These are phyloP conservation scores for Lithospermum erythrorhizon DNA, from an alignment of 257 asterid species.

Conservation along the genomic window DNA sequence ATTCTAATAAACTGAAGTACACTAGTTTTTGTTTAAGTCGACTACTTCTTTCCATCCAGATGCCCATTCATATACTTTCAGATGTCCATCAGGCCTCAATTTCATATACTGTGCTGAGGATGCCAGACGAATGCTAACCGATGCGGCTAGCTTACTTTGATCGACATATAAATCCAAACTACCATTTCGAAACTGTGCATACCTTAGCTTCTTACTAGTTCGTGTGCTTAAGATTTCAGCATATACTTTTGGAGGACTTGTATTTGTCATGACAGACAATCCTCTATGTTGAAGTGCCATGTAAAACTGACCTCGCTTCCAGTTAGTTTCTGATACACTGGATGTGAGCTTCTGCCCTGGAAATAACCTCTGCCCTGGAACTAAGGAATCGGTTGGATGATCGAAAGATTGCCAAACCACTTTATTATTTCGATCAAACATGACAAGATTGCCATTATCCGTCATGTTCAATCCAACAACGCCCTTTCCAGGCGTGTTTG, in stretches of 20 bases:
- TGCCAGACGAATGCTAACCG: slow-evolving; percentile 6
- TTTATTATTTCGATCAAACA: slow-evolving; percentile 12
- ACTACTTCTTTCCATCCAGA: slow-evolving; percentile 17
- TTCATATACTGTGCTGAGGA: slow-evolving; percentile 29
- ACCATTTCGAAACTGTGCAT: slow-evolving; percentile 29
- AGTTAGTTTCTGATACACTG: slow-evolving; percentile 23
- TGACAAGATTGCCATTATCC: slow-evolving; percentile 28
- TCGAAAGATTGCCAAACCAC: slow-evolving; percentile 42
- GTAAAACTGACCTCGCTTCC: slow-evolving; percentile 19
- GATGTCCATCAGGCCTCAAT: slow-evolving; percentile 33
- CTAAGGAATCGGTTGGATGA: slow-evolving; percentile 28
- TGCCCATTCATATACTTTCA: slow-evolving; percentile 28
- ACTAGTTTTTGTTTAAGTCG: not conserved
- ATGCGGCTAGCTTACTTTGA: slow-evolving; percentile 7
- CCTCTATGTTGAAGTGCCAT: slow-evolving; percentile 15
- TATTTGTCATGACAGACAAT: slow-evolving; percentile 10
- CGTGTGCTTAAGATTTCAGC: not conserved
- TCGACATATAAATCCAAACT: slow-evolving; percentile 27
- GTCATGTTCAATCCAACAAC: slow-evolving; percentile 30
- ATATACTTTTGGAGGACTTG: slow-evolving; percentile 28
- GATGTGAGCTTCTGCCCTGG: slow-evolving; percentile 28
- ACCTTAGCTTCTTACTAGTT: slow-evolving; percentile 14
- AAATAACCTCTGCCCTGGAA: slow-evolving; percentile 28
- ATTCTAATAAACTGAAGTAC: not conserved
- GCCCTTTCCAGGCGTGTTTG: slow-evolving; percentile 26